Evolutionary conservation across 306 rosid species (phyloP), one percentile per base, ranked within the genome.

Genomic region (Erythrophleum fordii): DNA sequence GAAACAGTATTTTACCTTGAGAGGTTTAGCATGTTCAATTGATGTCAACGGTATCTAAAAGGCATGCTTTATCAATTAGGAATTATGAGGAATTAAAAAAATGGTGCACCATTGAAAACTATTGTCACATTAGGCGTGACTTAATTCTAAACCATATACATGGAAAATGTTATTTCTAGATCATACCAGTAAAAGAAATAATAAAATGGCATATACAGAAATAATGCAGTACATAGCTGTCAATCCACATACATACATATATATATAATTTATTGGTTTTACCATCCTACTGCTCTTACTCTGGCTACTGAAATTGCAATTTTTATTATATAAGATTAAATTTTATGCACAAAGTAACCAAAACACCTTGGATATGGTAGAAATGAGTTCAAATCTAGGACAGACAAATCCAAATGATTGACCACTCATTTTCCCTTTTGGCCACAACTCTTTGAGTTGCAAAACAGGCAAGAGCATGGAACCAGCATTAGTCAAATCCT

Each of bases 401-500:
- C 59, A 39, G 45, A 69, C 34, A 16, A 29, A 61, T 29, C 16
- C n/a, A 68, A 69, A 12, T 23, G 45, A 64, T 49, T 34, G 72
- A 34, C 51, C n/a, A 56, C 46, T 41, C 45, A 39, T 42, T 9
- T 41, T 42, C 53, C 53, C 70, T 55, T 78, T 56, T 41, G 11
- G 23, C 44, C 52, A 53, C 12, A n/a, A 26, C 18, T 75, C 28
- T 17, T 28, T 42, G 60, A 55, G 58, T 41, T 5, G 48, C 68
- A 55, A 45, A 75, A 56, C 34, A 78, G 68, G 68, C 58, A 68
- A 58, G 23, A 46, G 22, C 44, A 17, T 28, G 77, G 20, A 52
- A 59, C 55, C 56, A 46, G 65, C 71, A 58, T 45, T 67, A 39
- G 75, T 59, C 58, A 58, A 45, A 74, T 69, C 62, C 29, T 60